Evolutionary conservation across 2,329 filamentous ascomycete species (phyloP).

Genomic region (Septoria petroselini): DNA sequence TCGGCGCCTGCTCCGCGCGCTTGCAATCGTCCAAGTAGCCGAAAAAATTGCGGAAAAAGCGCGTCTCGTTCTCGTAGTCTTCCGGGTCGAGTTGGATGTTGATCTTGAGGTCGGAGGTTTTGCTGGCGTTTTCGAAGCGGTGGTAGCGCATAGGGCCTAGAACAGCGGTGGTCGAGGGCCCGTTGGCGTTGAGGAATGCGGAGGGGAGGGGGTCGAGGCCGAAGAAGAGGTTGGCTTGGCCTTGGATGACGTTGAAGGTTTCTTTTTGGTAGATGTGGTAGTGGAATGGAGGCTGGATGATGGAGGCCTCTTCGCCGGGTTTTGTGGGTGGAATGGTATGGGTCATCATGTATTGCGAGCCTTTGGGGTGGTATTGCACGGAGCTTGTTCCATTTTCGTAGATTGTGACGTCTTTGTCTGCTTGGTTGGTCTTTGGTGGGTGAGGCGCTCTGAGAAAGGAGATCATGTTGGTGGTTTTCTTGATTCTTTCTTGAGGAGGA

Average conservation of each 20-base stretch:
- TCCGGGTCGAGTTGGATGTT: constrained; percentile 26
- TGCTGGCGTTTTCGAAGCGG: constrained; percentile 26
- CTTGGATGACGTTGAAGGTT: constrained; percentile 23
- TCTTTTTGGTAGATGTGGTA: constrained; percentile 29
- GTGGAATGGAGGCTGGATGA: constrained; percentile 28
- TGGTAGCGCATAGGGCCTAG: constrained; percentile 25
- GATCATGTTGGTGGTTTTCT: constrained; percentile 7
- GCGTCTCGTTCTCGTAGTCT: constrained; percentile 27
- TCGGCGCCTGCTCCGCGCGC: constrained; percentile 16
- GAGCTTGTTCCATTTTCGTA: constrained; percentile 27
- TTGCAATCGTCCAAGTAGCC: constrained; percentile 28
- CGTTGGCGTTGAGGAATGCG: constrained; percentile 12
- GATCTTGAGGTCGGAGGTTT: constrained; percentile 20
- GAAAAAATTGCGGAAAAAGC: constrained; percentile 28
- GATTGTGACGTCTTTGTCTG: constrained; percentile 19
- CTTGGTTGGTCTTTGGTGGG: constrained; percentile 23
- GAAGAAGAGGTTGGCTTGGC: constrained; percentile 25
- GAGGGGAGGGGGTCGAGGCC: constrained; percentile 21
- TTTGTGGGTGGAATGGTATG: constrained; percentile 25
- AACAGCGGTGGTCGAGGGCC: constrained; percentile 14
- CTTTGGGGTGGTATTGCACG: constrained; percentile 25
- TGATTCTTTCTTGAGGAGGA: not conserved
- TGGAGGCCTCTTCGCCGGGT: constrained; percentile 23
- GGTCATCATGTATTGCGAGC: constrained; percentile 27
- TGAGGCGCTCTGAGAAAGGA: constrained; percentile 25